Evolutionary conservation across 495 filamentous ascomycete species (phyloP), one percentile per base, ranked within the genome.

Genomic region (Penicillium turbatum): DNA sequence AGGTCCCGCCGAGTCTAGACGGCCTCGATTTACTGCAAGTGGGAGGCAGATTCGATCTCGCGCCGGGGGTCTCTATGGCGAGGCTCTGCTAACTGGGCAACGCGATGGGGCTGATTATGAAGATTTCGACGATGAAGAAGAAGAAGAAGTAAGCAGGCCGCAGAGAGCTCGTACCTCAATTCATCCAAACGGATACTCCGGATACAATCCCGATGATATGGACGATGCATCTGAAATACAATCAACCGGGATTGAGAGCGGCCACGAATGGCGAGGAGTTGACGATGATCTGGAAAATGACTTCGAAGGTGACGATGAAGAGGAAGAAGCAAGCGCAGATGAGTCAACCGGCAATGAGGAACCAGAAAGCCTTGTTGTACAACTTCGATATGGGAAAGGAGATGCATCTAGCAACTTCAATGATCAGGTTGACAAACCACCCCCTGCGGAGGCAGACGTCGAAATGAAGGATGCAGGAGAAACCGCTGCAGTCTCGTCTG

Each of bases 21-120:
- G 80, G n/a, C 89, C 91, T 32, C 84, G 85, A n/a, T 87, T 87
- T 46, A 97, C 95, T 2, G 87, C 91, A 26, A 95, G 89, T 65
- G 93, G 93, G 30, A 83, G 93, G 31, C 92, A 96, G 62, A 83
- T 96, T 29, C 81, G 88, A 49, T 80, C 83, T 13, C 83, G 88
- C 10, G 72, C 72, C n/a, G 87, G 84, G 15, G 89, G 93, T 11
- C 69, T 84, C 36, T 96, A 96, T 65, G 90, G 90, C 2, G 89
- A 92, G 62, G 77, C 77, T 43, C 60, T 85, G 58, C 72, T 86
- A 11, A 81, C 72, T 60, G 81, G 77, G n/a, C 77, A 80, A 45
- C 71, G 74, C 1, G 59, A 58, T 9, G 64, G 59, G 17, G 56
- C 51, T 24, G 70, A 69, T 15, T 56, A 68, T 17, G 57, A 58